Evolutionary conservation across 805 yeast genomes (phyloP).

Genomic region (Yueomyces sinensis): DNA sequence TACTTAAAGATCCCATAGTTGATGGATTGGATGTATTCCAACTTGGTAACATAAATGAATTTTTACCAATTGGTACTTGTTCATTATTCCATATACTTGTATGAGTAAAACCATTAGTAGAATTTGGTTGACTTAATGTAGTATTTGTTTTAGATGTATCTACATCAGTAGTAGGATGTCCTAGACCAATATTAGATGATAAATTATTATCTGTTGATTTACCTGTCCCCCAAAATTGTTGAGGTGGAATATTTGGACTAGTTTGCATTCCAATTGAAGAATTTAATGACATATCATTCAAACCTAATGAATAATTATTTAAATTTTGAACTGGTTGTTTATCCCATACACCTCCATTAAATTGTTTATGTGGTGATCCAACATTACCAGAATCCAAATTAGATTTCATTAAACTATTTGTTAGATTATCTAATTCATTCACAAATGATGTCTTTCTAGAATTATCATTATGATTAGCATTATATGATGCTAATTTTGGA

Average conservation of each 20-base stretch:
- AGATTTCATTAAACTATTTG: neutral
- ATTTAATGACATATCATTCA: neutral
- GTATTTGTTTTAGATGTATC: neutral
- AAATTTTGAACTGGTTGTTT: neutral
- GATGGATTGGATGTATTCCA: neutral
- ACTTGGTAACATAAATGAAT: neutral
- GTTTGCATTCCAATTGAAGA: neutral
- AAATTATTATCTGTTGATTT: neutral
- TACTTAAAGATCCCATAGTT: neutral
- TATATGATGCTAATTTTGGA: neutral
- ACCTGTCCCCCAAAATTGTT: neutral
- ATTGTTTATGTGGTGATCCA: neutral
- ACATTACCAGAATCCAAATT: neutral
- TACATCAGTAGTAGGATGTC: neutral
- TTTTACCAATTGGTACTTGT: neutral
- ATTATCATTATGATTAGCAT: neutral
- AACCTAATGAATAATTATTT: neutral
- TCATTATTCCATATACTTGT: conserved; percentile 5
- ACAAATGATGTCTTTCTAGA: neutral
- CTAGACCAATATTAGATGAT: neutral
- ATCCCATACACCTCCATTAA: neutral
- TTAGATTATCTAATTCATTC: neutral
- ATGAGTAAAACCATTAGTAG: conserved; percentile 1
- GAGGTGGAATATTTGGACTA: neutral
- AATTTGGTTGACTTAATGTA: neutral